Conservation (phyloP, 192 early-diverging fungal genomes). For the Phlyctochytrium planicorne region DNA sequence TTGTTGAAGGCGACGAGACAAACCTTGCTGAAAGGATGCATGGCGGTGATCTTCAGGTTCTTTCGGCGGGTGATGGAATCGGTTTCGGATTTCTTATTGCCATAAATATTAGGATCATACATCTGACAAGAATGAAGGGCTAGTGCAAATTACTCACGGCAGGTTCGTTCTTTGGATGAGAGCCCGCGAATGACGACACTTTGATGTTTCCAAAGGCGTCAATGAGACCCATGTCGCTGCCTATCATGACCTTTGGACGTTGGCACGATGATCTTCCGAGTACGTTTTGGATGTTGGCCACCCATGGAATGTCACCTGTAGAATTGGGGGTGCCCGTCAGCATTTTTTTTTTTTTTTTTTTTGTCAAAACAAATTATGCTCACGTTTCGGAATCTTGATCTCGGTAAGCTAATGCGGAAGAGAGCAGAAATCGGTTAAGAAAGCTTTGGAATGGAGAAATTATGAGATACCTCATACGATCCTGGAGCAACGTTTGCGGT, state of each 20-base stretch:
- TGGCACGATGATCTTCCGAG: constrained; percentile 15
- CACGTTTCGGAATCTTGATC: too few species aligned
- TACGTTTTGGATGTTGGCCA: neutral
- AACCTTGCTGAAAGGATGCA: neutral
- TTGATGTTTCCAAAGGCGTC: neutral
- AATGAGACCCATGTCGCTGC: constrained; percentile 24
- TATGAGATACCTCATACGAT: neutral
- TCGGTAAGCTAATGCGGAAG: too few species aligned
- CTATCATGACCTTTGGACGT: neutral
- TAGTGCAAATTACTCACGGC: neutral
- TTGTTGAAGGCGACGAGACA: neutral
- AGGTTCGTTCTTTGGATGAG: neutral
- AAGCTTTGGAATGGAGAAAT: neutral
- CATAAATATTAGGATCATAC: neutral
- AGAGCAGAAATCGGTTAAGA: too few species aligned
- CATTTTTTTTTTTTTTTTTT: too few species aligned
- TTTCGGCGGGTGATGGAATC: neutral
- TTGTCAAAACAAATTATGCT: too few species aligned
- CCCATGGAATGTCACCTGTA: too few species aligned
- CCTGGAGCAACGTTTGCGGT: neutral
- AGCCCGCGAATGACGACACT: neutral
- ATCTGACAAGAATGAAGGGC: too few species aligned
- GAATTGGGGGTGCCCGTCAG: too few species aligned
- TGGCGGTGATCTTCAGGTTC: neutral
- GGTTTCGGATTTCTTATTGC: neutral